A percentile compares a stretch with the other conserved stretches of the same genome.
These are phyloP conservation scores for Candida tetrigidarum DNA, from an alignment of 1,139 yeast genomes.

Conservation along the genomic window DNA sequence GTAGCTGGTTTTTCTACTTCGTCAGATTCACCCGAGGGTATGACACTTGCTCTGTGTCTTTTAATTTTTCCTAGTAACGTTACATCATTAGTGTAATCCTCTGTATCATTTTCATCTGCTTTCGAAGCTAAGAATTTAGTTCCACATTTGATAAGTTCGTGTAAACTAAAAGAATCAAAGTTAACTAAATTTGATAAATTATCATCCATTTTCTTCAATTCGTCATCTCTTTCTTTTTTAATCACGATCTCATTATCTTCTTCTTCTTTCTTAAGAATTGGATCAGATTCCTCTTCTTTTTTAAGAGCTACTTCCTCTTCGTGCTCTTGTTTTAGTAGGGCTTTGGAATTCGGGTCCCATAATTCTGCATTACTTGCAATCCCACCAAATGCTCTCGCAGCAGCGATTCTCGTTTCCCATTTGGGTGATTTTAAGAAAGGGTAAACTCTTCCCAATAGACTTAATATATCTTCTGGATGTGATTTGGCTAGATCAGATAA, in stretches of 20 bases:
- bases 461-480: slow-evolving; percentile 92
- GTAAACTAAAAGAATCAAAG: slow-evolving; percentile 66
- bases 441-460: slow-evolving; percentile 83
- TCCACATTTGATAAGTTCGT: slow-evolving; percentile 69
- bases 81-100: slow-evolving; percentile 17
- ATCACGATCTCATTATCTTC: slow-evolving; percentile 31
- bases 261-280: slow-evolving; percentile 21
- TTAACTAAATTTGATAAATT: slow-evolving; percentile 52
- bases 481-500: slow-evolving; percentile 90
- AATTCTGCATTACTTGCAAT: slow-evolving; percentile 75
- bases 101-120: slow-evolving; percentile 42
- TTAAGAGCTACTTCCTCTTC: slow-evolving; percentile 19
- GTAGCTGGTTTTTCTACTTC: slow-evolving; percentile 12
- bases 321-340: slow-evolving; percentile 26
- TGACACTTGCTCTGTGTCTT: slow-evolving; percentile 26
- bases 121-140: slow-evolving; percentile 73
- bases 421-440: slow-evolving; percentile 82
- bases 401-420: slow-evolving; percentile 97
- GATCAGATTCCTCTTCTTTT: slow-evolving; percentile 30
- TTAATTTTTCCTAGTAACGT: slow-evolving; percentile 39
- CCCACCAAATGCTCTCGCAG: slow-evolving; percentile 95
- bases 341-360: slow-evolving; percentile 83
- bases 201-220: slow-evolving; percentile 52
- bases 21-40: slow-evolving; percentile 17
- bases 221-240: slow-evolving; percentile 49